Evolutionary conservation across 2,329 filamentous ascomycete genomes (phyloP).

Genomic region (Colletotrichum sp.): DNA sequence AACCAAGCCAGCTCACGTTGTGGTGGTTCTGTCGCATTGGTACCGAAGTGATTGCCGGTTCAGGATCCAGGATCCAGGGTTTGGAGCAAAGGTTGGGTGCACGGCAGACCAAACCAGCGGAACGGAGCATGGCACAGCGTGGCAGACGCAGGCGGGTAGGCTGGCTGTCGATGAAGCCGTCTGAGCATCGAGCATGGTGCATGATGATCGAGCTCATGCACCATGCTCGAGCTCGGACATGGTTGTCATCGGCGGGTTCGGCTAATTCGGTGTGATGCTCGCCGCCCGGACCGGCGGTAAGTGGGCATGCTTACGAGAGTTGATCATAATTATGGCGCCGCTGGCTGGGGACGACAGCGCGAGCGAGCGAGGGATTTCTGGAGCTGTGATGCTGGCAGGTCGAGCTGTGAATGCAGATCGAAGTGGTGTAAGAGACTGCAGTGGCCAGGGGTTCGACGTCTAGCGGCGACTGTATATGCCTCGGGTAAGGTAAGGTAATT

Average conservation of each 20-base stretch:
- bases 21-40: background rate
- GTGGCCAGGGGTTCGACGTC: constrained; percentile 5
- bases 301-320: background rate
- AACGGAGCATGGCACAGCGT: background rate
- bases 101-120: background rate
- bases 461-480: background rate
- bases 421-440: background rate
- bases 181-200: constrained; percentile 1
- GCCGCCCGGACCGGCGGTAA: background rate
- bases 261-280: background rate
- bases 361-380: background rate
- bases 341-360: background rate
- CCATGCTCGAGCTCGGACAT: background rate
- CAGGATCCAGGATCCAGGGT: constrained; percentile 1
- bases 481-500: background rate
- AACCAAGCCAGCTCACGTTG: background rate
- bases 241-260: background rate
- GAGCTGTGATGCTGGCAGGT: background rate
- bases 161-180: background rate
- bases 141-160: background rate
- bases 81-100: background rate
- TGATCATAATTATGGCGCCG: background rate
- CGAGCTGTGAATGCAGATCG: constrained; percentile 2
- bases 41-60: background rate
- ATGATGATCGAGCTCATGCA: constrained; percentile 12